phyloP scores from a whole-genome alignment of 2,329 filamentous ascomycete species.

The Fusarium siculi region DNA sequence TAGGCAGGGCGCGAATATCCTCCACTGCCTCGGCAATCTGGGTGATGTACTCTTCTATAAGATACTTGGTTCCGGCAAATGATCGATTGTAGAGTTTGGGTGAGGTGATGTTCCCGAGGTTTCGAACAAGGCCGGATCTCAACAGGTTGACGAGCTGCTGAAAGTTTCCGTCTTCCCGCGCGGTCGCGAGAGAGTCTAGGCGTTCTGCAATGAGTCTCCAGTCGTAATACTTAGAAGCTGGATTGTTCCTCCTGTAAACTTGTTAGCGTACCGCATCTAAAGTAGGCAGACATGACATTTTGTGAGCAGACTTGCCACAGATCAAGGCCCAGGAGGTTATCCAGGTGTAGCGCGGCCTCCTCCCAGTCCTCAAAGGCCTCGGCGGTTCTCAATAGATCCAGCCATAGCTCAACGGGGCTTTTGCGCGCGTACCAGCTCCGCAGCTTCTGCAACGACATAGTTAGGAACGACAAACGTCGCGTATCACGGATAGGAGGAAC shows the following conservation, averaged over 20 bases:
- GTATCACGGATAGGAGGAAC: constrained; percentile 5
- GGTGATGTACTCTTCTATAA: constrained; percentile 91
- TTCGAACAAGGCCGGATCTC: constrained; percentile 81
- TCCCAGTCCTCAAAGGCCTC: constrained; percentile 87
- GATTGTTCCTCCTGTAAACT: constrained; percentile 77
- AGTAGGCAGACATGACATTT: not conserved
- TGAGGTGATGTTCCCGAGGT: constrained; percentile 89
- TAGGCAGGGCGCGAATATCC: constrained; percentile 76
- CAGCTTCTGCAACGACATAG: constrained; percentile 66
- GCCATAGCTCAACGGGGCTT: constrained; percentile 72
- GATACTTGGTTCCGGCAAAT: constrained; percentile 87
- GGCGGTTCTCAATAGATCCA: constrained; percentile 72
- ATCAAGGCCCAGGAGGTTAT: constrained; percentile 82
- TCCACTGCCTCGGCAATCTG: constrained; percentile 84
- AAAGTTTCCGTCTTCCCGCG: constrained; percentile 77
- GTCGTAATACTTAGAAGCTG: constrained; percentile 84
- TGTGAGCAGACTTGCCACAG: constrained; percentile 69
- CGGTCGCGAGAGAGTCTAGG: constrained; percentile 74
- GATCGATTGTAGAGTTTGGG: constrained; percentile 84
- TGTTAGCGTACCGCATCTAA: constrained; percentile 17
- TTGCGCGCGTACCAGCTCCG: constrained; percentile 73
- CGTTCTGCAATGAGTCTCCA: constrained; percentile 85
- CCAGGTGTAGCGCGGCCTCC: constrained; percentile 83
- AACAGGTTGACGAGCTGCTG: constrained; percentile 81
- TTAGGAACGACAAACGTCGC: constrained; percentile 15